Base-by-base conservation (phyloP, 805 yeast species). In the Wickerhamiella qilinensis region DNA sequence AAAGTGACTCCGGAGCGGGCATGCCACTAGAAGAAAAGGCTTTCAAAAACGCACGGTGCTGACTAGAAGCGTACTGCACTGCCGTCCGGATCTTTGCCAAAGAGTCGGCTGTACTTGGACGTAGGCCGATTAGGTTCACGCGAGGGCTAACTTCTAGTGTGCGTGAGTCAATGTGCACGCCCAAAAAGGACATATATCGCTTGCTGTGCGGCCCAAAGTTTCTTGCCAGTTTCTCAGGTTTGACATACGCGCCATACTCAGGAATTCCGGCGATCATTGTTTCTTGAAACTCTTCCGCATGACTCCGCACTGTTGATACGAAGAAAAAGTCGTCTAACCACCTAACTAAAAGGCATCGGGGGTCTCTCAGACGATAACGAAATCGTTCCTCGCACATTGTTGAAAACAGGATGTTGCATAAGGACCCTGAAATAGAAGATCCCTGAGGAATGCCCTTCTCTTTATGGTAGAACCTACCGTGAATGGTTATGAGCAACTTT, bases 261-360 rank as follows among this genome's bases (percentile, higher is more conserved):
- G 55, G 48, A 36, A 71, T 61, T 2, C 71, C 70, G 14, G 46
- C 33, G 1, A 46, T 37, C 30, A 67, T 59, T 6, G 54, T 18
- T 1, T 41, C 41, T 33, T 53, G 47, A 30, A 67, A 53, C 2
- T 38, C 40, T 1, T 40, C 31, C 0, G 74, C 64, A 9, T 53
- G 48, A 0, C 41, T 37, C 9, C 47, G 20, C 27, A 63, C 52
- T 0, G 73, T 61, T 0, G 91, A 68, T 0, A 86, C 56, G n/a
- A 83, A 62, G 20, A 86, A 52, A 49, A 86, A 86, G 53, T 86
- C 97, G 57, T 86, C 97, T 0, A 84, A 93, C 17, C 82, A 55
- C 38, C 95, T 58, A 6, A 83, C 40, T 2, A 83, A 52, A 2
- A 67, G 42, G 14, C 67, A 56, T 2, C 28, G 29, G 4, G 36